phyloP scores from a whole-genome alignment of 139 green algal genomes.

The Tetraselmis chui region DNA sequence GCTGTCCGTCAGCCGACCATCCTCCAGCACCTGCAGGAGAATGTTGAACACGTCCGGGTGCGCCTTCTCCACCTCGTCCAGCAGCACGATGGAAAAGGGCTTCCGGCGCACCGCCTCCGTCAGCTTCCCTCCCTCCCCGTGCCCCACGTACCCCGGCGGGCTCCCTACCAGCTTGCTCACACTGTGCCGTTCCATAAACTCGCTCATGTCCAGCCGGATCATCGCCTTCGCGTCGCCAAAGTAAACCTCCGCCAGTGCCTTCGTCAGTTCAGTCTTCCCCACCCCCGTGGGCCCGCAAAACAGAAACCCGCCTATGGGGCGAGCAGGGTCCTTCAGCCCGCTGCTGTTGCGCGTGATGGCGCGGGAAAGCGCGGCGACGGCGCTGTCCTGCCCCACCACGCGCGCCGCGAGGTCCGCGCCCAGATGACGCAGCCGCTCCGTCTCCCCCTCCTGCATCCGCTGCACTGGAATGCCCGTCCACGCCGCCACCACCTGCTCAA shows the following conservation, averaged over 20 bases:
- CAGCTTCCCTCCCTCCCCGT: slow-evolving; percentile 65
- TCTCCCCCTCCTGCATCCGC: slow-evolving; percentile 52
- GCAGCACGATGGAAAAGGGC: slow-evolving; percentile 82
- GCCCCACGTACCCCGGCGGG: slow-evolving; percentile 70
- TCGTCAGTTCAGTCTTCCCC: slow-evolving; percentile 78
- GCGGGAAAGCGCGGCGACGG: slow-evolving; percentile 42
- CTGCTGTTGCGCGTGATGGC: slow-evolving; percentile 45
- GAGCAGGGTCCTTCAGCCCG: slow-evolving; percentile 51
- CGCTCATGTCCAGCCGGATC: slow-evolving; percentile 62
- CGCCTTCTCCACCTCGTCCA: slow-evolving; percentile 99
- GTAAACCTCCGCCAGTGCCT: slow-evolving; percentile 39
- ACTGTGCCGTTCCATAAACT: slow-evolving; percentile 73
- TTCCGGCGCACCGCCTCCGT: slow-evolving; percentile 71
- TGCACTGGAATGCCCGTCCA: slow-evolving; percentile 67
- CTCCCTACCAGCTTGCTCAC: slow-evolving; percentile 71
- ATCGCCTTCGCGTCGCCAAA: slow-evolving; percentile 35
- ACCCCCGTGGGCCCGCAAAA: slow-evolving; percentile 76
- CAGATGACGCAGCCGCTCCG: slow-evolving; percentile 43
- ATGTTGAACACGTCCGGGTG: slow-evolving; percentile 98
- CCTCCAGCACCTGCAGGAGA: slow-evolving; percentile 90
- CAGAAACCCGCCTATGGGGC: slow-evolving; percentile 66
- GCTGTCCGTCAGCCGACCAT: slow-evolving; percentile 86
- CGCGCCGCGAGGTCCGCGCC: slow-evolving; percentile 30
- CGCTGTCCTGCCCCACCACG: slow-evolving; percentile 70
- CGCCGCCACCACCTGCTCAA: slow-evolving; percentile 77